phyloP scores from a whole-genome alignment of 257 asterid species.

The Nyctanthes arbortristis region DNA sequence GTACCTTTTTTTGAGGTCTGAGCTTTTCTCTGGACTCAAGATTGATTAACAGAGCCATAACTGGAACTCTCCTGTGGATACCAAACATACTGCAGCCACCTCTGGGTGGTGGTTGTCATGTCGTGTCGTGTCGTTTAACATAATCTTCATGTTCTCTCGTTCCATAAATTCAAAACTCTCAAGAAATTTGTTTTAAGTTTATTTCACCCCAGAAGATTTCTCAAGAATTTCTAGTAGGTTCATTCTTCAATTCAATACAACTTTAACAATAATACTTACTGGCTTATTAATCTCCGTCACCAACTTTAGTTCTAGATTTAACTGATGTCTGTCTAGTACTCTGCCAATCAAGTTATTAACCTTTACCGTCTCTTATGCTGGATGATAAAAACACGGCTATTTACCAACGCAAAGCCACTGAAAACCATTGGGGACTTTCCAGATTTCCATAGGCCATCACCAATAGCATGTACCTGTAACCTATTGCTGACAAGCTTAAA shows the following conservation, averaged over 20 bases:
- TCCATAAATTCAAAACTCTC: too few species aligned
- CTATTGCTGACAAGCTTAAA: too few species aligned
- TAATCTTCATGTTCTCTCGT: too few species aligned
- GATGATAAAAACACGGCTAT: not conserved
- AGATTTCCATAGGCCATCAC: too few species aligned
- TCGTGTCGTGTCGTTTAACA: too few species aligned
- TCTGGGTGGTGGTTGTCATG: too few species aligned
- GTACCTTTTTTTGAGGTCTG: not conserved
- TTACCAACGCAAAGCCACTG: not conserved
- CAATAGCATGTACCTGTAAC: too few species aligned
- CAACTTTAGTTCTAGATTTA: not conserved
- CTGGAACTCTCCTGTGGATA: not conserved
- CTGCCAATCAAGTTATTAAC: not conserved
- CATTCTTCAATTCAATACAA: not conserved
- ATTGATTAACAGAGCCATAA: too few species aligned
- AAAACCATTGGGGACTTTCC: too few species aligned
- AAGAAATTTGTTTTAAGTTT: not conserved
- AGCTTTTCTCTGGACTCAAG: not conserved
- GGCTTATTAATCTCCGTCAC: not conserved
- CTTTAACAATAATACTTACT: not conserved
- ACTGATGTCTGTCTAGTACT: not conserved
- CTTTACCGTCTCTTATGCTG: not conserved
- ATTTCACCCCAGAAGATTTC: not conserved
- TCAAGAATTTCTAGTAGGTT: too few species aligned
- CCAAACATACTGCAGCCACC: not conserved